Conservation (phyloP, 768 basidiomycete species). For the Harrya chromipes region DNA sequence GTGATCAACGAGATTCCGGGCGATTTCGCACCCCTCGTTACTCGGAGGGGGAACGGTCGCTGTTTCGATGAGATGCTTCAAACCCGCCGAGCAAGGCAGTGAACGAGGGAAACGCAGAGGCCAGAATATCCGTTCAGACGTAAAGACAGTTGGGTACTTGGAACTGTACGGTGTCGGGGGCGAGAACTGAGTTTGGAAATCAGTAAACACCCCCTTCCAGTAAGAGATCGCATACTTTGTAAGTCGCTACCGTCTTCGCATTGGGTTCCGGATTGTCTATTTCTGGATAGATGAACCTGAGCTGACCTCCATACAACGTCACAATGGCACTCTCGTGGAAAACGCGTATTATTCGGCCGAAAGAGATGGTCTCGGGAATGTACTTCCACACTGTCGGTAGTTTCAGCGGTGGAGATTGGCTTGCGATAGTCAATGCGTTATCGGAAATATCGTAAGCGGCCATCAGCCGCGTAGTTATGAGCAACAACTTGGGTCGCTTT, state of each 20-base stretch:
- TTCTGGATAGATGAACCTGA: constrained; percentile 26
- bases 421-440: constrained; percentile 7
- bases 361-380: constrained; percentile 21
- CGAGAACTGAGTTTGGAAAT: constrained; percentile 16
- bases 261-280: constrained; percentile 17
- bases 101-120: constrained; percentile 14
- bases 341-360: constrained; percentile 27
- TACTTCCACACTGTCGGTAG: constrained; percentile 19
- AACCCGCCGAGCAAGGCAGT: background rate
- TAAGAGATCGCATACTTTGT: constrained; percentile 13
- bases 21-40: constrained; percentile 14
- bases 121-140: constrained; percentile 32
- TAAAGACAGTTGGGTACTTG: constrained; percentile 21
- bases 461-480: constrained; percentile 29
- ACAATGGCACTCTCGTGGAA: constrained; percentile 27
- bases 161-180: constrained; percentile 14
- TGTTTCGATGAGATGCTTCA: constrained; percentile 22
- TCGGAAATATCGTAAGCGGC: constrained; percentile 29
- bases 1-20: constrained; percentile 22
- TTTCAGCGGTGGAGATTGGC: constrained; percentile 3
- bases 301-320: constrained; percentile 24
- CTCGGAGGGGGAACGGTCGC: constrained; percentile 18
- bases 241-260: constrained; percentile 14
- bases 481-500: constrained; percentile 20
- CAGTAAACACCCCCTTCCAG: background rate